Conservation (phyloP, 139 green algal species). For the Closterium sp. region DNA sequence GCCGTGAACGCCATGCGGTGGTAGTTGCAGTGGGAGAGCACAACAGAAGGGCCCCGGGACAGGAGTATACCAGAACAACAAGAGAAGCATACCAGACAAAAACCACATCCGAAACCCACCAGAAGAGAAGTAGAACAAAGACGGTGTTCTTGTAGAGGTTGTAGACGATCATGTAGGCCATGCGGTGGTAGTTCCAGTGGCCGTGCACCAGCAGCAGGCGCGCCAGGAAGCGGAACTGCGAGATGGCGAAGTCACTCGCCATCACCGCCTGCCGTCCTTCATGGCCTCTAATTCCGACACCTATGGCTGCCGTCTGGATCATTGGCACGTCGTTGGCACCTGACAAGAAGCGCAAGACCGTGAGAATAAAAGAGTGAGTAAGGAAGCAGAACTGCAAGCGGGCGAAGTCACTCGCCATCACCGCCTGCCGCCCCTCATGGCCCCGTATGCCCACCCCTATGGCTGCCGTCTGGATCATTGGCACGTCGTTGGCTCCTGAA, state of each 20-base stretch:
- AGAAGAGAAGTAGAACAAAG: conserved; percentile 51
- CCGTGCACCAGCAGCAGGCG: conserved; percentile 57
- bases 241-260: conserved; percentile 59
- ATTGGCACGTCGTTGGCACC: conserved; percentile 62
- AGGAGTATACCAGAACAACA: too few species aligned
- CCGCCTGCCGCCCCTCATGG: conserved; percentile 57
- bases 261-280: conserved; percentile 51
- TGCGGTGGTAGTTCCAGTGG: conserved; percentile 53
- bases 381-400: conserved; percentile 58
- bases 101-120: too few species aligned
- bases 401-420: conserved; percentile 56
- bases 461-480: too few species aligned
- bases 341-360: not conserved
- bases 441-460: conserved; percentile 59
- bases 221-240: conserved; percentile 55
- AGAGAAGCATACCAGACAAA: too few species aligned
- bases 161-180: conserved; percentile 58
- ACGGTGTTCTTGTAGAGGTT: conserved; percentile 64
- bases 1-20: conserved; percentile 72
- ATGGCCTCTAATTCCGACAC: conserved; percentile 57
- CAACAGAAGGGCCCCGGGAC: too few species aligned
- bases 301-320: conserved; percentile 60
- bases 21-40: conserved; percentile 87
- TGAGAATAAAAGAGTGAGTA: conserved; percentile 16
- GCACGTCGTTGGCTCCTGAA: too few species aligned